Conservation (phyloP, 1,284 basidiomycete genomes). For the Boletus chippewaensis region DNA sequence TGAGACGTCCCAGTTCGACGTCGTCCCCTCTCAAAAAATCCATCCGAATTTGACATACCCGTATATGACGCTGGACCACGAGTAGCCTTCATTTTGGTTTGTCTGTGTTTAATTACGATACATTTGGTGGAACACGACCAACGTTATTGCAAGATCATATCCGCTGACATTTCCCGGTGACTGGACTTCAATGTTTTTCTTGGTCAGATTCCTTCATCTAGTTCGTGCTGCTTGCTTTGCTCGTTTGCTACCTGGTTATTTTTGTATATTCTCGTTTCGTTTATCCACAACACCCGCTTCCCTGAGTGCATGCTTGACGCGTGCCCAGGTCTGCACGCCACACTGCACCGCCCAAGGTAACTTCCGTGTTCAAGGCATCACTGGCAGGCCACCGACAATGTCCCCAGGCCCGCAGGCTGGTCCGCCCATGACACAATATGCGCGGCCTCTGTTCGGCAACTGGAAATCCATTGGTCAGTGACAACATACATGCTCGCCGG, state of each 20-base stretch:
- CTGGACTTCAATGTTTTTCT: conserved; percentile 5
- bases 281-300: conserved; percentile 13
- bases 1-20: conserved; percentile 28
- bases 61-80: conserved; percentile 37
- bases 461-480: conserved; percentile 1
- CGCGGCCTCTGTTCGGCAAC: conserved; percentile 2
- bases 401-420: neutral
- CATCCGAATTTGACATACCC: conserved; percentile 34
- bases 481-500: conserved; percentile 3
- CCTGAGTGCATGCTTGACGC: conserved; percentile 19
- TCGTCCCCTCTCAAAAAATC: conserved; percentile 20
- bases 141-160: conserved; percentile 16
- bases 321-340: conserved; percentile 15
- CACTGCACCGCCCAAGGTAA: conserved; percentile 12
- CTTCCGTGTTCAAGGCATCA: conserved; percentile 9
- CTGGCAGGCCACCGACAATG: neutral
- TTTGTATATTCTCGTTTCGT: conserved; percentile 16
- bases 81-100: conserved; percentile 20
- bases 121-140: conserved; percentile 8
- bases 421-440: conserved; percentile 1
- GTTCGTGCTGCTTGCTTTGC: conserved; percentile 21
- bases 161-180: conserved; percentile 9
- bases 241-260: conserved; percentile 14
- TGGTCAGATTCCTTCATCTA: conserved; percentile 3
- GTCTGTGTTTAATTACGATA: conserved; percentile 14